These are phyloP conservation scores for Glaciozyma martinii DNA, from an alignment of 768 basidiomycete genomes.

Conservation along the genomic window DNA sequence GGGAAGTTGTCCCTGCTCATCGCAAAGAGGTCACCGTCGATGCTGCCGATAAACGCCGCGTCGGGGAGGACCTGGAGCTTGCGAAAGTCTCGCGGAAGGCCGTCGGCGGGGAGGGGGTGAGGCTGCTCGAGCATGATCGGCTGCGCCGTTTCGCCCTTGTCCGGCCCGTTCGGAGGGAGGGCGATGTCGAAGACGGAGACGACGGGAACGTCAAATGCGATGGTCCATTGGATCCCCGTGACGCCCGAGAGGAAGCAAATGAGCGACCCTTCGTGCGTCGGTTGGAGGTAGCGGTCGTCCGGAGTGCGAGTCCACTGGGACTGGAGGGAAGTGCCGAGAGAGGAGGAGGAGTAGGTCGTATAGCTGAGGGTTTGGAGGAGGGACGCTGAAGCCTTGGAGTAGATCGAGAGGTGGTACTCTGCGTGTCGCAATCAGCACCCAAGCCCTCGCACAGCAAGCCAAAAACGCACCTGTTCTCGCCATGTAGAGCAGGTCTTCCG, in stretches of 20 bases:
- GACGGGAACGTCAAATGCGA: constrained; percentile 31
- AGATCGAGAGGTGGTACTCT: constrained; percentile 88
- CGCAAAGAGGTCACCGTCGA: constrained; percentile 55
- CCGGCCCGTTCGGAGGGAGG: constrained; percentile 33
- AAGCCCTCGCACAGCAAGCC: background rate
- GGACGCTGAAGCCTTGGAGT: constrained; percentile 49
- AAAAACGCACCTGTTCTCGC: constrained; percentile 55
- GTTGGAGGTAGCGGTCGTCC: constrained; percentile 72
- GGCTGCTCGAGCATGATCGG: constrained; percentile 30
- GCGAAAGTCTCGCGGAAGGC: constrained; percentile 52
- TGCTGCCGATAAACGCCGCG: constrained; percentile 70
- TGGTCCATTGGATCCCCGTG: constrained; percentile 31
- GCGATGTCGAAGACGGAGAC: constrained; percentile 78
- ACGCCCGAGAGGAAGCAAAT: constrained; percentile 52
- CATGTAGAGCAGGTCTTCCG: constrained; percentile 49
- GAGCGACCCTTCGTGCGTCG: constrained; percentile 67
- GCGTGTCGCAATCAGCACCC: constrained; percentile 14
- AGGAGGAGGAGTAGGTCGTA: constrained; percentile 72
- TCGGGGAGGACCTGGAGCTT: constrained; percentile 36
- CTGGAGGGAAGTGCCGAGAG: constrained; percentile 47
- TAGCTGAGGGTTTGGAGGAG: constrained; percentile 71
- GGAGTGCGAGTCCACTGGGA: constrained; percentile 63
- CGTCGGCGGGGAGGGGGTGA: constrained; percentile 44
- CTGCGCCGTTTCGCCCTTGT: background rate
- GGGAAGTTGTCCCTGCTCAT: constrained; percentile 77